phyloP scores from a whole-genome alignment of 179 eudicot genomes.

The Camellia oleifera region DNA sequence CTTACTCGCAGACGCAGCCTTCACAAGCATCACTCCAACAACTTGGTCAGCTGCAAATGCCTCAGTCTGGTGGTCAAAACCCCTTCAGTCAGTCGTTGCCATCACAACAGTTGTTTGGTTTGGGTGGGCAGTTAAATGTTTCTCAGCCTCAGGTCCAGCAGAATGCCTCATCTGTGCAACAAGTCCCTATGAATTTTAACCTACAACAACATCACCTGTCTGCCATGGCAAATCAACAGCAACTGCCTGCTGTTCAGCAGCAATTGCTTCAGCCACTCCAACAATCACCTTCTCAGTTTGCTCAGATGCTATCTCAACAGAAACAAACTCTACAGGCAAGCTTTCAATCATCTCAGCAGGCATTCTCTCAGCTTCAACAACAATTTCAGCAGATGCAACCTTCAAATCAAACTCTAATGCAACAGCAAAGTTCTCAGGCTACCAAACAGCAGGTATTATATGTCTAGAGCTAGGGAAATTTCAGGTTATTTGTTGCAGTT shows the following conservation, averaged over 20 bases:
- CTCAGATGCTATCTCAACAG: conserved; percentile 93
- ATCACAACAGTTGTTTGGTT: conserved; percentile 39
- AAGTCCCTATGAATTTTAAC: conserved; percentile 25
- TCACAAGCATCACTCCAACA: conserved; percentile 41
- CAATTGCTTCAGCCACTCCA: conserved; percentile 37
- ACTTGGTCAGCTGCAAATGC: conserved; percentile 39
- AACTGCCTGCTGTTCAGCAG: conserved; percentile 32
- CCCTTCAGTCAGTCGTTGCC: conserved; percentile 50
- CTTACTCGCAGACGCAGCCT: conserved; percentile 42
- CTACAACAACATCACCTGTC: conserved; percentile 36
- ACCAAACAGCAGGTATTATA: conserved; percentile 61
- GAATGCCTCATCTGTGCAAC: conserved; percentile 44
- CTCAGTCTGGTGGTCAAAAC: conserved; percentile 38
- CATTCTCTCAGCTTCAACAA: conserved; percentile 86
- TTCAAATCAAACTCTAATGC: conserved; percentile 48
- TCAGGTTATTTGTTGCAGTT: neutral
- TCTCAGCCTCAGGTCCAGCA: conserved; percentile 49
- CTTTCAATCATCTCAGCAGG: conserved; percentile 83
- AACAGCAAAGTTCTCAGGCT: conserved; percentile 57
- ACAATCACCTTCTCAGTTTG: conserved; percentile 81
- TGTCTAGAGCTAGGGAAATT: neutral
- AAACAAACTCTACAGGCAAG: conserved; percentile 81
- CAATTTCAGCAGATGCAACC: conserved; percentile 91
- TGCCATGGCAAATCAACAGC: conserved; percentile 45
- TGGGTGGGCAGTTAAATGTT: conserved; percentile 37